These are phyloP conservation scores for Cardamine chenopodiifolia DNA, from an alignment of 345 rosid species.

Conservation along the genomic window DNA sequence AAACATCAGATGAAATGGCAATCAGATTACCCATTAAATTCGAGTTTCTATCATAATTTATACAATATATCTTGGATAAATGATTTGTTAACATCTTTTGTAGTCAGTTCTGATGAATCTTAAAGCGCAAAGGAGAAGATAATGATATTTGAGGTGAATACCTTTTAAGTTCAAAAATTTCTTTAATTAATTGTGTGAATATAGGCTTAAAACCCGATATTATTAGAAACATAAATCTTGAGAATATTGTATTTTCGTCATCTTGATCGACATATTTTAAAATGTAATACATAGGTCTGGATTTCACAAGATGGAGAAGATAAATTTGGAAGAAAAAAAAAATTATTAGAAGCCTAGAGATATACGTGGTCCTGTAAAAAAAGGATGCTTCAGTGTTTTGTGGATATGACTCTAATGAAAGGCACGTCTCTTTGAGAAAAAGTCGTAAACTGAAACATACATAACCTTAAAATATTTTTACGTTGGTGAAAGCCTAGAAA, in stretches of 20 bases:
- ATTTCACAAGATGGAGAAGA: conserved; percentile 8
- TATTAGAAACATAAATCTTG: neutral
- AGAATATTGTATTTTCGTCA: no score
- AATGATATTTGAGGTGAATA: neutral
- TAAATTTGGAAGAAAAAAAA: neutral
- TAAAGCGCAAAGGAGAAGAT: neutral
- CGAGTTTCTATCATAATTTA: neutral
- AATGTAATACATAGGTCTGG: neutral
- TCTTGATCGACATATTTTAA: neutral
- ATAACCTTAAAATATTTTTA: neutral
- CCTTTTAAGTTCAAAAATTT: no score
- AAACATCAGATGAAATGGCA: neutral
- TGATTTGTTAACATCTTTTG: neutral
- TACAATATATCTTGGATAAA: neutral
- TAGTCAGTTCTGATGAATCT: neutral
- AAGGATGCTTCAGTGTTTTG: conserved; percentile 26
- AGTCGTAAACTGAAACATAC: neutral
- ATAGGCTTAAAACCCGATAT: no score
- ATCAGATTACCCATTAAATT: neutral
- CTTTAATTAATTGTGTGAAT: no score
- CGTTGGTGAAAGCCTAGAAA: conserved; percentile 5
- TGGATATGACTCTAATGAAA: conserved; percentile 16
- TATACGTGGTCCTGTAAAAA: conserved; percentile 27
- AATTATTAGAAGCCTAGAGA: neutral
- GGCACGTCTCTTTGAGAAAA: conserved; percentile 33